Percentiles rank a stretch among this genome's conserved stretches.
These are phyloP conservation scores for Rubia balearica DNA, from an alignment of 305 asterid genomes.

Conservation along the genomic window DNA sequence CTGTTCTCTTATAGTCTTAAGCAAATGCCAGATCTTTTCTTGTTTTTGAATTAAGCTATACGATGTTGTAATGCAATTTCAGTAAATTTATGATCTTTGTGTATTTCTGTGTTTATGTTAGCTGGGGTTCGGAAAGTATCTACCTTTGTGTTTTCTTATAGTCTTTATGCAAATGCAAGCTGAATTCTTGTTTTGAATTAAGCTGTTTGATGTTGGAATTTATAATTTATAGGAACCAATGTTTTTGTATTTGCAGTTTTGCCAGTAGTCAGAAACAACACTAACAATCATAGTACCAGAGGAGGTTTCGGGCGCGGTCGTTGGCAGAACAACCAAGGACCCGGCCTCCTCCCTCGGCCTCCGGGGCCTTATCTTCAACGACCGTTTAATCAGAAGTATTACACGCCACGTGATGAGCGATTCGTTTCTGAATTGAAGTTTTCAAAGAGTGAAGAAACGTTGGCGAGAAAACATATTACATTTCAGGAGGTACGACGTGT, in stretches of 20 bases:
- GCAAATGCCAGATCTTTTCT: too few species aligned
- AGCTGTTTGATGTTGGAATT: background rate
- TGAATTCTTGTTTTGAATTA: background rate
- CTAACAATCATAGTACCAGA: constrained; percentile 51
- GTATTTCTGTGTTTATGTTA: background rate
- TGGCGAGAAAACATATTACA: constrained; percentile 68
- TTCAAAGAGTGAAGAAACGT: constrained; percentile 85
- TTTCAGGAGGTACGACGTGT: constrained; percentile 71
- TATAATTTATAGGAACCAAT: background rate
- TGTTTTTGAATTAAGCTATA: background rate
- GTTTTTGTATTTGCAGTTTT: constrained; percentile 44
- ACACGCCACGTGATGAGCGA: constrained; percentile 79
- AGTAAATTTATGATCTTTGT: background rate
- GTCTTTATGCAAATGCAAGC: too few species aligned
- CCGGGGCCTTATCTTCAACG: constrained; percentile 86
- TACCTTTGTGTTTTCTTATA: too few species aligned
- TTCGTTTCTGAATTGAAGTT: constrained; percentile 89
- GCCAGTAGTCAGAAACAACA: constrained; percentile 46
- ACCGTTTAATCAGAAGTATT: constrained; percentile 50
- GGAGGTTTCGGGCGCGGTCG: constrained; percentile 89
- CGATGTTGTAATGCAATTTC: constrained; percentile 22
- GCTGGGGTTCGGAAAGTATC: too few species aligned
- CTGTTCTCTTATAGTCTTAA: too few species aligned
- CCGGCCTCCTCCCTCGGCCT: constrained; percentile 88
- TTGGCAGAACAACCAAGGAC: constrained; percentile 86